Evolutionary conservation across 225 moss, liverwort and hornwort species (phyloP), one percentile per base, ranked within the genome.

Genomic region (Sphagnum tenellum): DNA sequence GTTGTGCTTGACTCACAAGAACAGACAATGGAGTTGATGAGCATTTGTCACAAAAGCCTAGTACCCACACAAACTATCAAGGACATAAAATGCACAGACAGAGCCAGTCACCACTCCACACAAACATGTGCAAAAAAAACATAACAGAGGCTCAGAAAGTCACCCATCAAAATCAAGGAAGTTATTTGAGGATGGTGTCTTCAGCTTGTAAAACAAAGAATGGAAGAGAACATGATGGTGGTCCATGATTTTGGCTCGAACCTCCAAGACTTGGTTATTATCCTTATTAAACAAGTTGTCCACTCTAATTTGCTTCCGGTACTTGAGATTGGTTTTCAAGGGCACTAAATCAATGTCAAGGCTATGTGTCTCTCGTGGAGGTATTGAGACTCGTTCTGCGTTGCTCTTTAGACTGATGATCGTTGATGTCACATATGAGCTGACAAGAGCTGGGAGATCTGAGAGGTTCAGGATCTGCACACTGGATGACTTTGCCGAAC

Each of bases 211-310:
- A 68, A 82, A 85, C 47, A 88, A 75, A 59, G 93, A 94, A 74
- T 94, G 93, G 67, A 94, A 90, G 55, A 94, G 82, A 62, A 94
- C 93, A 73, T 94, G 93, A 69, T 94, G 93, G 72, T 90, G 80
- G 72, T 94, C 93, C 93, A 94, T 88, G 65, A 94, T 94, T 75
- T 86, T 94, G 47, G 86, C 93, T 64, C 93, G 86, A 73, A 81
- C 90, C 71, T 94, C 93, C 66, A 94, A 62, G 50, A 86, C 72
- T 70, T 94, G 90, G 66, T 84, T 90, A 70, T 88, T 94, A 47
- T 90, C 88, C 65, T 88, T 88, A 62, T 90, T 94, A 69, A 83
- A 78, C 55, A 94, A 80, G 76, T 94, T 94, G 69, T 90, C 90
- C 45, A 94, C 86, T 60, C 86, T 84, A 65, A 94, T 88, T 73